Conservation (phyloP, 257 asterid species). For the Lithospermum erythrorhizon region DNA sequence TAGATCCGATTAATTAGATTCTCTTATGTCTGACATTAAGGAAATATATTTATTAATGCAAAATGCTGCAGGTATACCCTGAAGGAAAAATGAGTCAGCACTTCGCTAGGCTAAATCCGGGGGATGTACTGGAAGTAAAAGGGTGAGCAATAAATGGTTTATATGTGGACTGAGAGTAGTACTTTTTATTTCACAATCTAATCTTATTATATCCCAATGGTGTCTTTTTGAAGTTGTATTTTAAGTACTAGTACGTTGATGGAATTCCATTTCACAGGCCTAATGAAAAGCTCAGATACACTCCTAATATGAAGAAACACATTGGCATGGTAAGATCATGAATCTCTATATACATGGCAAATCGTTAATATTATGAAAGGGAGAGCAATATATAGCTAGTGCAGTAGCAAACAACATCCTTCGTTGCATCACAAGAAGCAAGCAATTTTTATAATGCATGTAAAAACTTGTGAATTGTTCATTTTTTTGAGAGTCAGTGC, state of each 20-base stretch:
- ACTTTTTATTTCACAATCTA: too few relatives aligned
- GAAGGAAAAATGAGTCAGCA: slow-evolving; percentile 99
- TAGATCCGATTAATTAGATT: slow-evolving; percentile 1
- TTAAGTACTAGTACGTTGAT: slow-evolving; percentile 8
- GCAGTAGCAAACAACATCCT: not conserved
- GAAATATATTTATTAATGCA: slow-evolving; percentile 1
- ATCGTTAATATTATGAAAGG: too few relatives aligned
- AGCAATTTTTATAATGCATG: too few relatives aligned
- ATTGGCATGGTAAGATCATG: slow-evolving; percentile 82
- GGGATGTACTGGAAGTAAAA: slow-evolving; percentile 87
- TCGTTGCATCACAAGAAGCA: not conserved
- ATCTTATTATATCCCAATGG: not conserved
- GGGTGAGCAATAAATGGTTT: slow-evolving; percentile 43
- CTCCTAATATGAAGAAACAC: slow-evolving; percentile 86
- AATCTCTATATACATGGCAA: slow-evolving; percentile 2
- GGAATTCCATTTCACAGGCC: slow-evolving; percentile 51
- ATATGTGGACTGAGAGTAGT: not conserved
- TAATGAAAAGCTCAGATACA: slow-evolving; percentile 73
- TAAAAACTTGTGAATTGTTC: not conserved
- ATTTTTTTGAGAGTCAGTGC: not conserved
- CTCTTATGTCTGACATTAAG: slow-evolving; percentile 2
- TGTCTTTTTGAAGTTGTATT: not conserved
- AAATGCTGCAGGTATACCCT: slow-evolving; percentile 63
- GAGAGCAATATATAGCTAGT: not conserved
- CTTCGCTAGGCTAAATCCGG: slow-evolving; percentile 84